Conservation (phyloP, 345 rosid species). For the Populus pruinosa region DNA sequence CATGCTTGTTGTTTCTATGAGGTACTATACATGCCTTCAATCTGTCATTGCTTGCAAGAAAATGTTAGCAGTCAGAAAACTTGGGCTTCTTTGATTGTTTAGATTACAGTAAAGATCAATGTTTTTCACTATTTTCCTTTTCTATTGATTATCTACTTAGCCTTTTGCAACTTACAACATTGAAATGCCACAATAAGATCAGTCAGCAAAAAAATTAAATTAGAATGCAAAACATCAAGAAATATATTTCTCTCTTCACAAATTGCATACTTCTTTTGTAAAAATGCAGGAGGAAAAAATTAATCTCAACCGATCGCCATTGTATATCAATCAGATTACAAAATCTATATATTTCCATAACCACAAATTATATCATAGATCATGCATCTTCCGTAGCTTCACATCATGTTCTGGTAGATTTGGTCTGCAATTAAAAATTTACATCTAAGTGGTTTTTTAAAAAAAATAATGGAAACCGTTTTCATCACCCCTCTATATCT, state of each 20-base stretch:
- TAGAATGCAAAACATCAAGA: background rate
- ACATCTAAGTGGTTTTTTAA: background rate
- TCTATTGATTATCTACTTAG: too few relatives aligned
- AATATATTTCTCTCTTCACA: background rate
- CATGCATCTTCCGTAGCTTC: background rate
- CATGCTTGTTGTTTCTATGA: too few relatives aligned
- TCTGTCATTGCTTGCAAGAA: too few relatives aligned
- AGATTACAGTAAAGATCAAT: too few relatives aligned
- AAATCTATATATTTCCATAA: too few relatives aligned
- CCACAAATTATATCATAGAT: background rate
- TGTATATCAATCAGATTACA: background rate
- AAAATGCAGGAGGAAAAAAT: background rate
- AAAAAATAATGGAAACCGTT: background rate
- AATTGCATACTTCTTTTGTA: background rate
- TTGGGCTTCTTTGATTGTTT: too few relatives aligned
- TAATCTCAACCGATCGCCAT: background rate
- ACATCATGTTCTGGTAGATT: background rate
- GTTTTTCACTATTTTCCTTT: too few relatives aligned
- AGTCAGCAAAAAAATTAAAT: background rate
- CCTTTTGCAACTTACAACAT: background rate
- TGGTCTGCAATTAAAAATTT: background rate
- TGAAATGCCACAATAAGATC: background rate
- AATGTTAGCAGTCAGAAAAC: too few relatives aligned
- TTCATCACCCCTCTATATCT: background rate
- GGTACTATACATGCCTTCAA: too few relatives aligned